phyloP scores from a whole-genome alignment of 129 eudicot genomes.

The Ambrosia artemisiifolia region DNA sequence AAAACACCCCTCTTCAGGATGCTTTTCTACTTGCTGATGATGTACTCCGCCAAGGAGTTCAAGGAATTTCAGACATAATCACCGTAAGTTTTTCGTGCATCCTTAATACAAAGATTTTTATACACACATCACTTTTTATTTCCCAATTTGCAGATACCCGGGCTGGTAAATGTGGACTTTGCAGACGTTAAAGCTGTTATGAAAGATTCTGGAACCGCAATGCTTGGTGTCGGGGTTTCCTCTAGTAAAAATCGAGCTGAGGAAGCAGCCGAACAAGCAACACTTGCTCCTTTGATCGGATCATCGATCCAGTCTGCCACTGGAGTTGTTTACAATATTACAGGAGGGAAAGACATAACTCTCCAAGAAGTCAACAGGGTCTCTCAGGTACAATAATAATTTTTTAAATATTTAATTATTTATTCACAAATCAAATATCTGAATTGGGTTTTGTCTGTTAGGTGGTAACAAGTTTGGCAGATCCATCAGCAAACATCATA shows the following conservation, averaged over 20 bases:
- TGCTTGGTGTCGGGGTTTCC: slow-evolving; percentile 99
- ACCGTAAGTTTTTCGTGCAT: slow-evolving; percentile 48
- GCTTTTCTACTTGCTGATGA: slow-evolving; percentile 98
- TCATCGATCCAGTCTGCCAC: slow-evolving; percentile 98
- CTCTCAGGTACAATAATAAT: slow-evolving; percentile 54
- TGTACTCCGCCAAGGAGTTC: slow-evolving; percentile 96
- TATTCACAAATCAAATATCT: neutral
- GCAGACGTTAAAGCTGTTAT: slow-evolving; percentile 96
- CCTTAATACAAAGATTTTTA: neutral
- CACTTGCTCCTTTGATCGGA: slow-evolving; percentile 91
- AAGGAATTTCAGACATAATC: slow-evolving; percentile 93
- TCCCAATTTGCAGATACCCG: slow-evolving; percentile 64
- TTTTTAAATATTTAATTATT: neutral
- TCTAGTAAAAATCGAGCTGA: slow-evolving; percentile 97
- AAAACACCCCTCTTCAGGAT: slow-evolving; percentile 77
- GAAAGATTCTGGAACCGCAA: slow-evolving; percentile 99
- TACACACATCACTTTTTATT: neutral
- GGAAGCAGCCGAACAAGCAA: slow-evolving; percentile 99
- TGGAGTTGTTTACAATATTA: slow-evolving; percentile 89
- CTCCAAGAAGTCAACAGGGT: slow-evolving; percentile 95
- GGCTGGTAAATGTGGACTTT: slow-evolving; percentile 95
- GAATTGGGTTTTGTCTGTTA: slow-evolving; percentile 21
- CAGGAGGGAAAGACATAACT: slow-evolving; percentile 98
- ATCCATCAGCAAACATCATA: slow-evolving; percentile 92
- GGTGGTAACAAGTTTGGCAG: slow-evolving; percentile 98